Conservation (phyloP, 1,284 basidiomycete genomes). For the Sanghuangporus weigelae region DNA sequence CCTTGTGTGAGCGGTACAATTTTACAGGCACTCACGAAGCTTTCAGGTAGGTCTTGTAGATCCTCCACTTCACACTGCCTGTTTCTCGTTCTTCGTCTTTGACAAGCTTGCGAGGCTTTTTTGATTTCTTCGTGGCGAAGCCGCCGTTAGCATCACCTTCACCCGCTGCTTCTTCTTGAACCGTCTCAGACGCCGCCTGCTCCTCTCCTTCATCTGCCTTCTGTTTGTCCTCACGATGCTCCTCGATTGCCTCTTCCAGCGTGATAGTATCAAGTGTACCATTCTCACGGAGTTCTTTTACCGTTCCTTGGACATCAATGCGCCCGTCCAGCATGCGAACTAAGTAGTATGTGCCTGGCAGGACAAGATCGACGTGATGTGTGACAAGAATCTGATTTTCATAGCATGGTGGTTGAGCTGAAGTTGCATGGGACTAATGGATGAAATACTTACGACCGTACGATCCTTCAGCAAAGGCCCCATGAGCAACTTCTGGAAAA, state of each 20-base stretch:
- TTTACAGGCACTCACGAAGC: constrained; percentile 43
- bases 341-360: constrained; percentile 63
- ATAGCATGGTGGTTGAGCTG: background rate
- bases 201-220: constrained; percentile 30
- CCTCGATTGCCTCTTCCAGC: constrained; percentile 36
- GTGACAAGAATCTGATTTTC: constrained; percentile 55
- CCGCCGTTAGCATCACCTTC: constrained; percentile 26
- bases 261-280: constrained; percentile 57
- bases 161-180: constrained; percentile 25
- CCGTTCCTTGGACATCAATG: constrained; percentile 62
- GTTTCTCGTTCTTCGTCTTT: constrained; percentile 68
- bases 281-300: constrained; percentile 50
- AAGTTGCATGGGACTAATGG: background rate
- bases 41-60: constrained; percentile 75
- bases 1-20: background rate
- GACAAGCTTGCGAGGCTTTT: constrained; percentile 59
- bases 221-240: constrained; percentile 23
- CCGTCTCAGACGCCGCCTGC: constrained; percentile 24
- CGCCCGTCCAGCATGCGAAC: constrained; percentile 72
- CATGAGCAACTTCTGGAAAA: constrained; percentile 58
- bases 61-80: constrained; percentile 73
- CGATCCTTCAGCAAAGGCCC: constrained; percentile 62
- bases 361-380: constrained; percentile 70
- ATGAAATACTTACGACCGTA: constrained; percentile 47
- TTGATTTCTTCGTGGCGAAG: constrained; percentile 23